Evolutionary conservation across 2,329 filamentous ascomycete genomes (phyloP).

Genomic region (Penicillium sp.): DNA sequence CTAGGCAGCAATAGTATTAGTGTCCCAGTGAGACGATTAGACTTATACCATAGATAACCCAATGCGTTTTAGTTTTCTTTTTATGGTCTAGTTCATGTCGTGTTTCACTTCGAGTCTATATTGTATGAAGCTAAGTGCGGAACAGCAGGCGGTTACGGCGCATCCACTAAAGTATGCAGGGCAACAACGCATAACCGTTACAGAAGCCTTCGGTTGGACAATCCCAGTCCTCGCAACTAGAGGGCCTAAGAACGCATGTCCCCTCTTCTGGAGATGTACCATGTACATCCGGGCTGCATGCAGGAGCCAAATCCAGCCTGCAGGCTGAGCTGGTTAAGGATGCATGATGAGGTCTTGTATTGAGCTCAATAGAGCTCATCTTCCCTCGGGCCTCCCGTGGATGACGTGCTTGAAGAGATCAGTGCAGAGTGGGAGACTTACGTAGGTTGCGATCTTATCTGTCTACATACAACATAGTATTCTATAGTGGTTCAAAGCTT

Average conservation of each 20-base stretch:
- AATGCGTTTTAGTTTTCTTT: not conserved
- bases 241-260: not conserved
- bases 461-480: not conserved
- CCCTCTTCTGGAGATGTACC: not conserved
- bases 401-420: slow-evolving; percentile 18
- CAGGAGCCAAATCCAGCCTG: not conserved
- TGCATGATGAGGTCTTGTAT: slow-evolving; percentile 16
- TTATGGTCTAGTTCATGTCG: not conserved
- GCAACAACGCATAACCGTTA: slow-evolving; percentile 24
- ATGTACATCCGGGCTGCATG: slow-evolving; percentile 6
- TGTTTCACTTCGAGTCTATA: not conserved
- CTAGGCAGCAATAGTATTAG: slow-evolving; percentile 2
- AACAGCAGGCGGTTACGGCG: slow-evolving; percentile 24
- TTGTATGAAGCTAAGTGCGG: not conserved
- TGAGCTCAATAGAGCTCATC: not conserved
- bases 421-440: not conserved
- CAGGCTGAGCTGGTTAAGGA: not conserved
- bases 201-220: slow-evolving; percentile 1
- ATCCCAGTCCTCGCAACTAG: not conserved
- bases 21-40: not conserved
- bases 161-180: slow-evolving; percentile 24
- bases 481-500: not conserved
- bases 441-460: not conserved
- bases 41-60: not conserved
- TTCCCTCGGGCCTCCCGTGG: not conserved